Evolutionary conservation across 176 grass and related monocot genomes (phyloP), one percentile per base, ranked within the genome.

Genomic region (Avena eriantha): DNA sequence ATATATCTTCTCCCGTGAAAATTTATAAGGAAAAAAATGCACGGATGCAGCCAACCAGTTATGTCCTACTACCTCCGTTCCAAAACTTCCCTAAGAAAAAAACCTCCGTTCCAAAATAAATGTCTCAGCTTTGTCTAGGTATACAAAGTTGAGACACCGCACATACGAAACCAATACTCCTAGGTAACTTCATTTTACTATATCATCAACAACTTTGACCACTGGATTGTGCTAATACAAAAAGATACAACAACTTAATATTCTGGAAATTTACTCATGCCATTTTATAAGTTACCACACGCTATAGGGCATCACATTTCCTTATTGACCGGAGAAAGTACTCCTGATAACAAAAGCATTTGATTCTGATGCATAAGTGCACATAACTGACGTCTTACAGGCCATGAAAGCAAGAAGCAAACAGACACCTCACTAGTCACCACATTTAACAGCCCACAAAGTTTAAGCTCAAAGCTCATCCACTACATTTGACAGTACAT

Each of bases 381-480:
- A 76, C 48, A 77, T 51, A 53, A 76, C 48, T 54, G 86, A 64
- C 57, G 39, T 65, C 51, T 76, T 76, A 76, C 33, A 56, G 24
- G 22, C 10, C 13, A 81, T 54, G 56, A 18, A 68, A 17, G 47
- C 22, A 29, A 69, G 22, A 35, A 69, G 72, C 60, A 73, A 51
- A 59, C 68, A 83, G 29, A 67, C 2, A 67, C 64, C 64, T 67
- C 5, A 4, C 59, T 63, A 24, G 22, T 26, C 22, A 3, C 64
- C 34, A 67, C 26, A 65, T 7, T 24, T 65, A 31, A 65, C 26
- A 65, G 61, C 10, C 29, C 0, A 65, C 61, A 34, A 11, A 80
- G 35, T 21, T 46, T 13, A 54, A 56, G 17, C 8, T 65, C 41
- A 41, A 65, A 76, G 72, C 73, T 76, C 73, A 76, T 51, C 47